Evolutionary conservation across 164 flowering plant genomes (phyloP).

Genomic region (Tetrastigma voinierianum): DNA sequence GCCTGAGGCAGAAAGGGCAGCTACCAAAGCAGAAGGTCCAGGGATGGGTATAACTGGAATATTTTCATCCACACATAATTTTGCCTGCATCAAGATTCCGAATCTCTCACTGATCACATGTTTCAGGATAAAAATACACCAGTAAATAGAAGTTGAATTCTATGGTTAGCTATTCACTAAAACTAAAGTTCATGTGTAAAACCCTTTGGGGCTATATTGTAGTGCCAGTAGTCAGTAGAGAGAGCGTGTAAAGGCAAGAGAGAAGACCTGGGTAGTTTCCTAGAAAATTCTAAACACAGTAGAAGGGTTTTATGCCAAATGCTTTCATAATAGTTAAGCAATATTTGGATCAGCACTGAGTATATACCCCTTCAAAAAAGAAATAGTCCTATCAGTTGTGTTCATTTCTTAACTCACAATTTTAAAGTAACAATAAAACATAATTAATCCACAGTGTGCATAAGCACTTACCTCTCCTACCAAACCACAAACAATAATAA

Average conservation of each 20-base stretch:
- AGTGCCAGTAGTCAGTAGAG: too few relatives aligned
- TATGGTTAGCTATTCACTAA: neutral
- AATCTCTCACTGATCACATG: neutral
- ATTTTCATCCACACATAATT: conserved; percentile 65
- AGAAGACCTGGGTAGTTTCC: neutral
- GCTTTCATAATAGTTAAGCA: neutral
- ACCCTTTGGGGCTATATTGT: too few relatives aligned
- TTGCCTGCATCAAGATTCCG: conserved; percentile 52
- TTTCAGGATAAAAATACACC: neutral
- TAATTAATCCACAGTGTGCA: too few relatives aligned
- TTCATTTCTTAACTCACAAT: too few relatives aligned
- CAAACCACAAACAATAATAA: too few relatives aligned
- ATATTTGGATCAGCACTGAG: neutral
- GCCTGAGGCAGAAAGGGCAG: conserved; percentile 95
- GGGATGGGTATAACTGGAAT: conserved; percentile 87
- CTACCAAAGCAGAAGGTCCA: conserved; percentile 82
- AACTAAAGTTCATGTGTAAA: too few relatives aligned
- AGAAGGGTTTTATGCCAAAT: conserved; percentile 4
- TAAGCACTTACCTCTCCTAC: too few relatives aligned
- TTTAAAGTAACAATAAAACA: too few relatives aligned
- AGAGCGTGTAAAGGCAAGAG: neutral
- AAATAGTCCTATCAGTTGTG: neutral
- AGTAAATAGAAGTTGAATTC: neutral
- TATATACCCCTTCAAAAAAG: neutral
- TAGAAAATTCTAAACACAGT: neutral